phyloP scores from a whole-genome alignment of 192 early-diverging fungal genomes.

The Spinellus fusiger region DNA sequence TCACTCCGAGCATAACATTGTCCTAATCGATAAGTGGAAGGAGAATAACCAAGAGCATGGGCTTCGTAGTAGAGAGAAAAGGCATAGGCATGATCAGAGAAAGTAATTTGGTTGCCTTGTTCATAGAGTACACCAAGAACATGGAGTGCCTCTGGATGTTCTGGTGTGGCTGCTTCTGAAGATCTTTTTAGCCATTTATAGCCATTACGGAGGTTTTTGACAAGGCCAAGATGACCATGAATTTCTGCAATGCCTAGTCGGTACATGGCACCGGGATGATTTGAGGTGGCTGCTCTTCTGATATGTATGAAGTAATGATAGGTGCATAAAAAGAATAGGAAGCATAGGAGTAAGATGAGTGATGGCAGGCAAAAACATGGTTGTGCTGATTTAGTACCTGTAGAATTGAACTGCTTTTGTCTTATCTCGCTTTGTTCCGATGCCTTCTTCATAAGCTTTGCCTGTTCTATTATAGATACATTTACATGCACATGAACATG shows the following conservation, averaged over 20 bases:
- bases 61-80: constrained; percentile 51
- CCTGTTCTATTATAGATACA: constrained; percentile 42
- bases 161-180: constrained; percentile 47
- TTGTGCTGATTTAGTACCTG: constrained; percentile 28
- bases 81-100: constrained; percentile 52
- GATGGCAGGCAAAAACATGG: too few species aligned
- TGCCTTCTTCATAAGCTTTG: constrained; percentile 54
- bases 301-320: background rate
- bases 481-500: too few species aligned
- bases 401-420: constrained; percentile 61
- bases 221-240: constrained; percentile 46
- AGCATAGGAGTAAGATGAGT: too few species aligned
- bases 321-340: background rate
- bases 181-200: constrained; percentile 57
- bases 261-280: constrained; percentile 60
- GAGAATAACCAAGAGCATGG: constrained; percentile 54
- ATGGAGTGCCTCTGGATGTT: constrained; percentile 55
- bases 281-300: constrained; percentile 30
- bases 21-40: constrained; percentile 51
- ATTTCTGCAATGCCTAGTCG: constrained; percentile 38
- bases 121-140: constrained; percentile 55
- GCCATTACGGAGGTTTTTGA: constrained; percentile 49
- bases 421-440: constrained; percentile 47
- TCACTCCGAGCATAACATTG: constrained; percentile 56
- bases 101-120: constrained; percentile 41